phyloP scores from a whole-genome alignment of 495 filamentous ascomycete genomes.

The Podospora comata region DNA sequence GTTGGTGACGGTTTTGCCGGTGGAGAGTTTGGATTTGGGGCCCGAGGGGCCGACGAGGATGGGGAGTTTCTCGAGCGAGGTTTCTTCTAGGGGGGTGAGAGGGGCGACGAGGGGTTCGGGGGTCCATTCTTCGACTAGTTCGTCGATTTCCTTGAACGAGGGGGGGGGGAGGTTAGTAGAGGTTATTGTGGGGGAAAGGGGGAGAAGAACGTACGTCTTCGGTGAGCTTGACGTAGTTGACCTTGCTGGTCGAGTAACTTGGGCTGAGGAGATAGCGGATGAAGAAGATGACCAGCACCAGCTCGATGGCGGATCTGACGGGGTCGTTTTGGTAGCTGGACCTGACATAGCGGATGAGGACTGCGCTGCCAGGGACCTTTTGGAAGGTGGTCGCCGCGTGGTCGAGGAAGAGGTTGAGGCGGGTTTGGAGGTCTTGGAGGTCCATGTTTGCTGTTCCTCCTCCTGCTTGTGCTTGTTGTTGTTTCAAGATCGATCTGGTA shows the following conservation, averaged over 20 bases:
- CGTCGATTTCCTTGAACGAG: conserved; percentile 79
- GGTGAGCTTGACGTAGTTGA: conserved; percentile 79
- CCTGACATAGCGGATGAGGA: conserved; percentile 89
- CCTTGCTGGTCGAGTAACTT: conserved; percentile 81
- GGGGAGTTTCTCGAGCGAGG: conserved; percentile 78
- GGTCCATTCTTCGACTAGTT: conserved; percentile 94
- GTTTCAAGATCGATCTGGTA: neutral
- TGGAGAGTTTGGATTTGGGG: conserved; percentile 82
- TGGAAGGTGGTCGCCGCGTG: conserved; percentile 73
- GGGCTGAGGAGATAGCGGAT: conserved; percentile 89
- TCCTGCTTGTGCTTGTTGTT: neutral
- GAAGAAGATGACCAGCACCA: conserved; percentile 93
- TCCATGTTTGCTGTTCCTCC: conserved; percentile 58
- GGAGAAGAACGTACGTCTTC: conserved; percentile 60
- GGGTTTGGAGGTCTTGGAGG: conserved; percentile 71
- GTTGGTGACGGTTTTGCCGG: conserved; percentile 86
- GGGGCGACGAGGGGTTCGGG: conserved; percentile 84
- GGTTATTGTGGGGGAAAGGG: neutral
- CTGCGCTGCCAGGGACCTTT: conserved; percentile 86
- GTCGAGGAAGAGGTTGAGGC: conserved; percentile 62
- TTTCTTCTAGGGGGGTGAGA: conserved; percentile 68
- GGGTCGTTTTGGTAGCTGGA: conserved; percentile 98
- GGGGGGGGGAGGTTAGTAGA: neutral
- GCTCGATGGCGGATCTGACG: conserved; percentile 85
- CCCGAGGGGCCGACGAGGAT: conserved; percentile 87